Base-by-base conservation (phyloP, 805 yeast species). In the Wickerhamiella parazyma region DNA sequence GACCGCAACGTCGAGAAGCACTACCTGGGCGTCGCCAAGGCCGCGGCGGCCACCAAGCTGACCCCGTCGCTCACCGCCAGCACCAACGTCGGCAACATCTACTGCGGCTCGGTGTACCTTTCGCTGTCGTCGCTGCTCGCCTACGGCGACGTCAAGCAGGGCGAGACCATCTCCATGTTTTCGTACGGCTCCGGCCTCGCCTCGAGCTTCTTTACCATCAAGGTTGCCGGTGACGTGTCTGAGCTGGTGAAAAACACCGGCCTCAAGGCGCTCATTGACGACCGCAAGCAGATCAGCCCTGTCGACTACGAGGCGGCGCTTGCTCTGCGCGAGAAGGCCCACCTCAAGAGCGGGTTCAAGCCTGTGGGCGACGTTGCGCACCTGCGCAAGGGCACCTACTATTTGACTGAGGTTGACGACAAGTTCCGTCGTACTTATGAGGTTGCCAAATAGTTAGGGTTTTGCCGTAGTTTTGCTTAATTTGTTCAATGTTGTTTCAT, bases 131-230 rank as follows among this genome's bases (percentile, higher is more conserved):
- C 97, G 11, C 68, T 85, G 51, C 69, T 91, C 55, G 75, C 72
- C 60, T 81, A 70, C 59, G 71, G 73, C 44, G 91, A 78, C 37
- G 66, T 72, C 44, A 72, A 89, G 55, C 85, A 79, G 63, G 74
- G 73, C 55, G 84, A 86, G 71, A 76, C 95, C 64, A 71, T 91
- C 58, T 93, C 95, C 55, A 62, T 87, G 56, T 91, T 87, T 71
- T 91, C 98, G 17, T 91, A 91, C 65, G 99, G 99, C 54, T 89
- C 97, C 12, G 99, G 99, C 59, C 75, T 91, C 50, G 99, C 99
- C 36, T 73, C 97, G 14, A 76, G 95, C 33, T 69, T 91, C 65
- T 82, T 75, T 67, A 80, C 94, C 36, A 76, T 78, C 51, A 73
- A 68, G 49, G 83, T 91, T 49, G 73, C 70, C 50, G 95, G 93